A percentile compares a stretch with the other conserved stretches of the same genome.
Conservation (phyloP, 2,329 filamentous ascomycete species). For the Cryphonectria japonica region DNA sequence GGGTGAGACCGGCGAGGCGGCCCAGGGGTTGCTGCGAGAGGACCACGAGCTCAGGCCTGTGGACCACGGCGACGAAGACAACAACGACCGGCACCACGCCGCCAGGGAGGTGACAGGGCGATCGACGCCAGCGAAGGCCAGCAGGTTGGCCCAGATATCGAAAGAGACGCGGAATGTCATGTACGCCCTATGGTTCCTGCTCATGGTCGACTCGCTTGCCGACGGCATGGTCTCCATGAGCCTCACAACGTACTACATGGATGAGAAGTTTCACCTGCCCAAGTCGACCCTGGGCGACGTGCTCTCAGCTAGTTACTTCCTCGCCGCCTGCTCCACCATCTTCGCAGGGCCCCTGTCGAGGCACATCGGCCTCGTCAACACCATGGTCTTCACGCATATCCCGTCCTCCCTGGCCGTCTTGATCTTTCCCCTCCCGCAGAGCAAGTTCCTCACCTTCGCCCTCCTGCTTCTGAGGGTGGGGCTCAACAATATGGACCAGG, state of each 20-base stretch:
- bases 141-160: slow-evolving; percentile 59
- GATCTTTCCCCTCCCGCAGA: slow-evolving; percentile 59
- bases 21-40: slow-evolving; percentile 34
- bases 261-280: slow-evolving; percentile 56
- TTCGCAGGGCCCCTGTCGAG: slow-evolving; percentile 62
- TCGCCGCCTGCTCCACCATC: slow-evolving; percentile 56
- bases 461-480: slow-evolving; percentile 63
- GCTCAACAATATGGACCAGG: slow-evolving; percentile 72
- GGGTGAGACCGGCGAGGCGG: slow-evolving; percentile 27
- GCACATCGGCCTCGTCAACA: slow-evolving; percentile 64
- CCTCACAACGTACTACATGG: slow-evolving; percentile 62
- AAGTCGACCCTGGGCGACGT: slow-evolving; percentile 66
- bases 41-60: slow-evolving; percentile 27
- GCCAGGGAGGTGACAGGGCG: slow-evolving; percentile 26
- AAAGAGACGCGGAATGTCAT: slow-evolving; percentile 59
- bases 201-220: slow-evolving; percentile 66
- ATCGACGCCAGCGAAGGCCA: slow-evolving; percentile 33
- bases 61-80: neutral
- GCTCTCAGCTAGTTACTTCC: slow-evolving; percentile 56
- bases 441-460: slow-evolving; percentile 54
- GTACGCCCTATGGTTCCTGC: slow-evolving; percentile 67
- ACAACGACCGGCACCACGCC: slow-evolving; percentile 17
- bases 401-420: slow-evolving; percentile 65
- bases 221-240: slow-evolving; percentile 67
- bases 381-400: slow-evolving; percentile 66